A percentile compares a stretch with the other conserved stretches of the same genome.
Evolutionary conservation across 352 stramenopile genomes (phyloP).

Genomic region (Phytopythium aichiense): DNA sequence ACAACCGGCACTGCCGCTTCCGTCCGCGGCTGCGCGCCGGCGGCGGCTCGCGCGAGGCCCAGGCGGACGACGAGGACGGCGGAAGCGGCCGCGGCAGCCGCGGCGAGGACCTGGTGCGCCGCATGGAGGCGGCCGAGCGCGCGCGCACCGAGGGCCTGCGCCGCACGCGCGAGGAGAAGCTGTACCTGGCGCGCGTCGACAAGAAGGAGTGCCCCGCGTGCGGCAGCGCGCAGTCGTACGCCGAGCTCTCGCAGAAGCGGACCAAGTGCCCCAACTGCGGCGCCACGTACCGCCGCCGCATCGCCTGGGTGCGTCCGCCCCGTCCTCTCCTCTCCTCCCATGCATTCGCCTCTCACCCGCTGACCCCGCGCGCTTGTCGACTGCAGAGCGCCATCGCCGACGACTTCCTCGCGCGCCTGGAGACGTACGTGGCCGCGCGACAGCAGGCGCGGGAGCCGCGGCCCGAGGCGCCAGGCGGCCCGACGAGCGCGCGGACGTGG

Average conservation of each 20-base stretch:
- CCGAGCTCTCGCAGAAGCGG: constrained; percentile 72
- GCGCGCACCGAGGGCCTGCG: constrained; percentile 52
- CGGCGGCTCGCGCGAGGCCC: constrained; percentile 12
- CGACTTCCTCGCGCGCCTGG: constrained; percentile 63
- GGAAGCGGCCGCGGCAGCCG: constrained; percentile 14
- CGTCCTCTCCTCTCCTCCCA: not conserved
- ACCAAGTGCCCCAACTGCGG: constrained; percentile 81
- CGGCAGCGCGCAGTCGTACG: constrained; percentile 69
- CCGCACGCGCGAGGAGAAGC: constrained; percentile 51
- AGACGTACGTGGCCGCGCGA: constrained; percentile 17
- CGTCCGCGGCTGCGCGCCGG: constrained; percentile 29
- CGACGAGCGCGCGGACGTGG: constrained; percentile 14
- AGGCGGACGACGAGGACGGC: constrained; percentile 33
- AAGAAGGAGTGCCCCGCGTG: constrained; percentile 78
- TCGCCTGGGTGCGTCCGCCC: constrained; percentile 53
- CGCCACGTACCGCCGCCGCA: constrained; percentile 55
- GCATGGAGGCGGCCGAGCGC: constrained; percentile 67
- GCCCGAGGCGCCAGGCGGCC: constrained; percentile 13
- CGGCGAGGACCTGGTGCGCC: constrained; percentile 61
- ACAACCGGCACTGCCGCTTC: constrained; percentile 56
- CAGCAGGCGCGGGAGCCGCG: constrained; percentile 16
- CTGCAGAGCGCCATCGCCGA: constrained; percentile 46
- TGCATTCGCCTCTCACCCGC: not conserved
- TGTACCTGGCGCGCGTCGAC: constrained; percentile 53
- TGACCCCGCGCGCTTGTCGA: not conserved